A percentile compares a stretch with the other conserved stretches of the same genome.
These are phyloP conservation scores for Akanthomyces uredinophilus DNA, from an alignment of 2,329 filamentous ascomycete species.

Conservation along the genomic window DNA sequence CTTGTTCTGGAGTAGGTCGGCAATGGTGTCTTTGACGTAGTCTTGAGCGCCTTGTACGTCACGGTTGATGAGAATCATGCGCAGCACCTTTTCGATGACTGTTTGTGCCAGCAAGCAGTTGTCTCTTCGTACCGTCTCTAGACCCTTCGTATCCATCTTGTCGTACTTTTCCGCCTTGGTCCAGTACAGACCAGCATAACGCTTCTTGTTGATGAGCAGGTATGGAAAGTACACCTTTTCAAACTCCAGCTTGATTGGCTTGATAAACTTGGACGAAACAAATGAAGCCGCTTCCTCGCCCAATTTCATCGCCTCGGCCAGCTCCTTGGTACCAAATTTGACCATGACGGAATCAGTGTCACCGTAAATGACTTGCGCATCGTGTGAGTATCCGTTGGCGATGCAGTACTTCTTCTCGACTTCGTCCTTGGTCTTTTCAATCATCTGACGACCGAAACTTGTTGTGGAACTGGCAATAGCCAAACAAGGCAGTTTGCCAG, in stretches of 20 bases:
- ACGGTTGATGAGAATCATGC: constrained; percentile 92
- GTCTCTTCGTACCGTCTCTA: constrained; percentile 94
- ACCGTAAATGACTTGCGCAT: constrained; percentile 96
- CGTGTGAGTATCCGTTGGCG: constrained; percentile 88
- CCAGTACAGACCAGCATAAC: constrained; percentile 97
- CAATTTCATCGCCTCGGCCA: constrained; percentile 86
- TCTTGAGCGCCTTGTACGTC: constrained; percentile 88
- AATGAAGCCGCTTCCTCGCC: constrained; percentile 87
- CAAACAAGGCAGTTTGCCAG: constrained; percentile 90
- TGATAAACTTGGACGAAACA: constrained; percentile 88
- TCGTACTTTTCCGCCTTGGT: constrained; percentile 91
- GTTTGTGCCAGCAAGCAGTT: constrained; percentile 95
- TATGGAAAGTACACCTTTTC: constrained; percentile 99
- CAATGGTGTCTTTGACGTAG: constrained; percentile 96
- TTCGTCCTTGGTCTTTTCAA: constrained; percentile 95
- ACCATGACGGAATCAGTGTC: constrained; percentile 99
- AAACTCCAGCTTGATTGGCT: constrained; percentile 98
- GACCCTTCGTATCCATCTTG: constrained; percentile 99
- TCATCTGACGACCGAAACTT: constrained; percentile 96
- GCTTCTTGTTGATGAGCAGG: constrained; percentile 98
- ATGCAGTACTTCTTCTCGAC: constrained; percentile 87
- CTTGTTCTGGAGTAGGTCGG: constrained; percentile 93
- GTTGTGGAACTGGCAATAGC: constrained; percentile 96
- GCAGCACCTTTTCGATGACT: constrained; percentile 92
- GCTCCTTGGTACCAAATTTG: constrained; percentile 87